Evolutionary conservation across 352 stramenopile genomes (phyloP).

Genomic region (Pythium graminicola): DNA sequence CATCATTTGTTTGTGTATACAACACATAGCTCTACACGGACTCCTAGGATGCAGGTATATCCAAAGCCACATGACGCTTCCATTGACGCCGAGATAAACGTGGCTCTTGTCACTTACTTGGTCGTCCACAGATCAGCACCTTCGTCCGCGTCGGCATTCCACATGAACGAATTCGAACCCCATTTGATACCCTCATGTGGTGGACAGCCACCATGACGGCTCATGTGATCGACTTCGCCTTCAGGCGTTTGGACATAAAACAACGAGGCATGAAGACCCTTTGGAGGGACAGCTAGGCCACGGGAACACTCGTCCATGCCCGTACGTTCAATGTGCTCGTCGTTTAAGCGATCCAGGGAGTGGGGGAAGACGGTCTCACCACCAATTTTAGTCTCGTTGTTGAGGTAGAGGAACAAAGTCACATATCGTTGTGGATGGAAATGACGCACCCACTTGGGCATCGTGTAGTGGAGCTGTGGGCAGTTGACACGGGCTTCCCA

Average conservation of each 20-base stretch:
- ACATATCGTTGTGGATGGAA: constrained; percentile 92
- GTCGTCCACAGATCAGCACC: constrained; percentile 72
- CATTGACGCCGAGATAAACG: background rate
- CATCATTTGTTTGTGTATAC: too few species aligned
- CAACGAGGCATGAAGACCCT: constrained; percentile 63
- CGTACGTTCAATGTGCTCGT: constrained; percentile 57
- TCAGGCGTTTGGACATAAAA: constrained; percentile 84
- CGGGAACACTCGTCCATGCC: constrained; percentile 80
- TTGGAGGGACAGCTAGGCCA: constrained; percentile 65
- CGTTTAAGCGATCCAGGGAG: constrained; percentile 63
- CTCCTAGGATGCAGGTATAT: too few species aligned
- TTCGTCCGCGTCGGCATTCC: constrained; percentile 66
- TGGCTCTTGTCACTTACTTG: constrained; percentile 37
- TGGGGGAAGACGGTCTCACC: constrained; percentile 97
- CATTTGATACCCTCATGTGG: constrained; percentile 69
- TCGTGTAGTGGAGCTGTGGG: constrained; percentile 38
- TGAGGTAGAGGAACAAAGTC: constrained; percentile 97
- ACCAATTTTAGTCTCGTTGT: constrained; percentile 90
- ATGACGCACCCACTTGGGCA: constrained; percentile 63
- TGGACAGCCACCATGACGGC: constrained; percentile 75
- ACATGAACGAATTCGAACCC: background rate
- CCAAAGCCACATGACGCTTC: background rate
- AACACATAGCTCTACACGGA: too few species aligned
- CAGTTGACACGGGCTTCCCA: constrained; percentile 52
- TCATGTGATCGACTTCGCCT: constrained; percentile 68